These are phyloP conservation scores for Elaphomyces granulatus DNA, from an alignment of 495 filamentous ascomycete genomes.

Conservation along the genomic window DNA sequence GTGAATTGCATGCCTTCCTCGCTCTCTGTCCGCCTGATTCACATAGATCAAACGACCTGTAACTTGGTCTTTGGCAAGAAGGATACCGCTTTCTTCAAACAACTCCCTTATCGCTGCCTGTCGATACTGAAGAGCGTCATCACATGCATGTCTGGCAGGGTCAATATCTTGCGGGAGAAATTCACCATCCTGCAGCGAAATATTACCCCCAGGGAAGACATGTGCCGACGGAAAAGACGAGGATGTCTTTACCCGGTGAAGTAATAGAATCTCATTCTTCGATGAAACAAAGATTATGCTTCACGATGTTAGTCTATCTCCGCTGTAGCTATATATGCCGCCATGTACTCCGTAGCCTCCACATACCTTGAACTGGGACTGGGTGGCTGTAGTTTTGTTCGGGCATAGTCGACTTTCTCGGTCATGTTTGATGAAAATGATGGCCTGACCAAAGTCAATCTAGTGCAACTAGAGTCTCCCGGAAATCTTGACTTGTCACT, in stretches of 20 bases:
- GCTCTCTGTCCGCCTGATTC: conserved; percentile 42
- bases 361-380: too few relatives aligned
- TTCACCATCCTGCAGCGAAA: conserved; percentile 52
- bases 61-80: conserved; percentile 48
- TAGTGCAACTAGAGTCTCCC: too few relatives aligned
- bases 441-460: too few relatives aligned
- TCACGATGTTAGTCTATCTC: too few relatives aligned
- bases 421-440: too few relatives aligned
- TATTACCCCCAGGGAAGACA: conserved; percentile 91
- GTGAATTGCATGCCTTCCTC: conserved; percentile 56
- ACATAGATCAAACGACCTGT: conserved; percentile 40
- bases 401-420: too few relatives aligned
- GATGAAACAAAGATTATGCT: conserved; percentile 81
- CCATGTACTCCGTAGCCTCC: too few relatives aligned
- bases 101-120: conserved; percentile 75
- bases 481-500: too few relatives aligned
- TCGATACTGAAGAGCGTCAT: conserved; percentile 54
- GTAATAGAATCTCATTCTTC: conserved; percentile 70
- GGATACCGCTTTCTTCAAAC: conserved; percentile 87
- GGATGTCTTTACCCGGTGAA: conserved; percentile 72
- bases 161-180: conserved; percentile 32
- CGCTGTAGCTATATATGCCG: too few relatives aligned
- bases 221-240: conserved; percentile 80
- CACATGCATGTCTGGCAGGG: conserved; percentile 41
- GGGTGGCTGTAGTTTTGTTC: too few relatives aligned